Evolutionary conservation across 2,329 filamentous ascomycete species (phyloP).

Genomic region (Dichotomopilus funicola): DNA sequence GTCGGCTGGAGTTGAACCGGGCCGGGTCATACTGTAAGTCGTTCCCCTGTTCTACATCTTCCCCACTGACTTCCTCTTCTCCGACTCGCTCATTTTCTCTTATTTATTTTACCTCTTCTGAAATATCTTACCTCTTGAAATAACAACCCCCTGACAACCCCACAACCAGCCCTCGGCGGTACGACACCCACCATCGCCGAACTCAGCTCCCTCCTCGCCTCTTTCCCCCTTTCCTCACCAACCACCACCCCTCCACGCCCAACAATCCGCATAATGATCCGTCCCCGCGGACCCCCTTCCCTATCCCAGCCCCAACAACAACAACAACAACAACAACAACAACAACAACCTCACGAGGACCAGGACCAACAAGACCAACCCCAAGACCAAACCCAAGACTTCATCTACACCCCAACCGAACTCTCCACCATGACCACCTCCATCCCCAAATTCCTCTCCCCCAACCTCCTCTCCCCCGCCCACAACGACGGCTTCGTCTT

Average conservation of each 20-base stretch:
- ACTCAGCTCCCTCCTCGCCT: constrained; percentile 27
- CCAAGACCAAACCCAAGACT: constrained; percentile 32
- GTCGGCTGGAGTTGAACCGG: constrained; percentile 49
- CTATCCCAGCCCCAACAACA: neutral
- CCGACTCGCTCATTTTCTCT: neutral
- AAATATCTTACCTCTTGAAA: neutral
- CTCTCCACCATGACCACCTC: constrained; percentile 36
- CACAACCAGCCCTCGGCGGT: constrained; percentile 34
- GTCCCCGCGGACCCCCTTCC: constrained; percentile 38
- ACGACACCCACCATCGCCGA: constrained; percentile 43
- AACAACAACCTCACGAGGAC: neutral
- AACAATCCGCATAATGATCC: constrained; percentile 50
- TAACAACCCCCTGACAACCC: neutral
- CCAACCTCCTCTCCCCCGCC: constrained; percentile 32
- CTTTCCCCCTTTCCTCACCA: neutral
- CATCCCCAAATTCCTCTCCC: constrained; percentile 34
- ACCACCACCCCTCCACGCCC: constrained; percentile 23
- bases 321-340: neutral
- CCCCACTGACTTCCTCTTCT: neutral
- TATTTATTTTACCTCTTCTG: neutral
- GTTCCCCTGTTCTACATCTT: neutral
- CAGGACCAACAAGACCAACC: neutral
- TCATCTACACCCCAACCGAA: constrained; percentile 43
- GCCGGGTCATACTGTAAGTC: constrained; percentile 39
- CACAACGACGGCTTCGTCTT: constrained; percentile 53